phyloP scores from a whole-genome alignment of 2,329 filamentous ascomycete genomes.

The Hirsutella rhossiliensis region DNA sequence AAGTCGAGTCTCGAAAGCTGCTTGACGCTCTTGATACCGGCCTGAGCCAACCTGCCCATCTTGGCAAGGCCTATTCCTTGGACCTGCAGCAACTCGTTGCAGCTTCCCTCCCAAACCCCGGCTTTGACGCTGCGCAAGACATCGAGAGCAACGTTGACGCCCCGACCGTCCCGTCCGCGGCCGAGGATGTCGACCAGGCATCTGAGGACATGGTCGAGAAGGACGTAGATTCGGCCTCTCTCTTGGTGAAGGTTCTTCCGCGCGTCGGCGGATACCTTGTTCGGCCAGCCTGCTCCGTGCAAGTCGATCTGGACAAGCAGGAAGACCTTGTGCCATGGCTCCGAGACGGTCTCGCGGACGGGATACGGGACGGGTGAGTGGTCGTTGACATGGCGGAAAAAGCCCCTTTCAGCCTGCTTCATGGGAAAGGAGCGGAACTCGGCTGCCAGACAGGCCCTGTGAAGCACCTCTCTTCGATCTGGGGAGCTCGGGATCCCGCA shows the following conservation, averaged over 20 bases:
- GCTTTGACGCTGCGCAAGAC: constrained; percentile 67
- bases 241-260: constrained; percentile 21
- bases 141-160: constrained; percentile 59
- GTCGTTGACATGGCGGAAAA: constrained; percentile 26
- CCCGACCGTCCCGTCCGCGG: constrained; percentile 44
- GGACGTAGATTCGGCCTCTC: constrained; percentile 16
- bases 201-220: constrained; percentile 22
- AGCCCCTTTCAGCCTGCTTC: constrained; percentile 18
- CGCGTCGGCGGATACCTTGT: constrained; percentile 24
- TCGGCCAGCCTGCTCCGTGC: constrained; percentile 47
- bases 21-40: constrained; percentile 60
- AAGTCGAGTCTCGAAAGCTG: constrained; percentile 56
- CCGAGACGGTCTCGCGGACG: constrained; percentile 30
- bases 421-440: constrained; percentile 26
- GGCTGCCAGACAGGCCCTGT: constrained; percentile 23
- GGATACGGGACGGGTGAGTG: constrained; percentile 25
- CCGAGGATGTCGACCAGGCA: constrained; percentile 27
- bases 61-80: constrained; percentile 63
- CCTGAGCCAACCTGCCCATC: constrained; percentile 60
- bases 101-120: constrained; percentile 68
- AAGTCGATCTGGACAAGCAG: constrained; percentile 64
- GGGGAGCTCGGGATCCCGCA: constrained; percentile 13
- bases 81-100: constrained; percentile 73
- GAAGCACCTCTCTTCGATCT: constrained; percentile 20
- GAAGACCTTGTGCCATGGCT: constrained; percentile 61